Evolutionary conservation across 192 early-diverging fungal genomes (phyloP), one percentile per base, ranked within the genome.

Genomic region (Mortierella hygrophila): DNA sequence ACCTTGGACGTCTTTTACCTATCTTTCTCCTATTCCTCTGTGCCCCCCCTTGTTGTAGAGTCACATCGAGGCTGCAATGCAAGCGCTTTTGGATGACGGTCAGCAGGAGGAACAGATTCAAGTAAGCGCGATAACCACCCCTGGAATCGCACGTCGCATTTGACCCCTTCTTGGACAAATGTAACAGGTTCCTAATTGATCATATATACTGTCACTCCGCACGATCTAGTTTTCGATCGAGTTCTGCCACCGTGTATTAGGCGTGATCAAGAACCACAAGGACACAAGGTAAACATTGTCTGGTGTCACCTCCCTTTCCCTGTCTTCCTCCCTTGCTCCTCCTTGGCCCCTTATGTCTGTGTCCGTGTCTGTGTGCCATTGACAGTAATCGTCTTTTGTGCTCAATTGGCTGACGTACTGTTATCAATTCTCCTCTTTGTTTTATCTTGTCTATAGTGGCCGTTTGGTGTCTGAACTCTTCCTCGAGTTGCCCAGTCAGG

Each of bases 401-500:
- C 26, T 26, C 35, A 40, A 38, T 46, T 32, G 32, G 29, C n/a
- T 60, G 54, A 42, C 46, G 46, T 52, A 69, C 32, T 35, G 2
- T 65, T 65, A 15, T 52, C 49, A 5, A 42, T 70, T 70, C 41
- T 9, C 41, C 38, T 46, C 44, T 40, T 63, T 46, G 38, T 29
- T 40, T 63, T 44, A 23, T 40, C 63, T 38, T 37, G 47, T 29
- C 6, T 70, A 4, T 80, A 93, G 91, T 57, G 89, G 93, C 9
- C 92, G 94, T n/a, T 82, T 90, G 26, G 87, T 96, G 42, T 87
- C 94, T 42, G 95, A 97, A 63, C 89, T 94, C 54, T 99, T 98
- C 82, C 89, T 95, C 42, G 92, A 96, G 29, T 83, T 98, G 7
- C 97, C 97, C 0, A 90, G 92, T 74, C 88, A 91, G 70, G 90